Base-by-base conservation (phyloP, 768 basidiomycete species). In the Mycena indigotica region DNA sequence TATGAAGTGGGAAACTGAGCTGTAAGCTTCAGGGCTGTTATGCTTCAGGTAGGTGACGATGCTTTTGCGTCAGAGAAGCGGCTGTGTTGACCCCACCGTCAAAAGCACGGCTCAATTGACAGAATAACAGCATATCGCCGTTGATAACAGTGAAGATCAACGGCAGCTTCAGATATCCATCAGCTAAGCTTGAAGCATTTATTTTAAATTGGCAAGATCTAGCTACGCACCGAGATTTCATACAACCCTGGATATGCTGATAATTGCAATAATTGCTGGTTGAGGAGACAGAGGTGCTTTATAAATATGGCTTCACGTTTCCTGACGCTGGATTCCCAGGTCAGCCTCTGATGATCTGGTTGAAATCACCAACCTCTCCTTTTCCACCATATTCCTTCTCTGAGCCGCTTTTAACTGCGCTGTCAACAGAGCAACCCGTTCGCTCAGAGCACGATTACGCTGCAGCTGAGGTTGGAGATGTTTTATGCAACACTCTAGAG, bases 111-210 rank as follows among this genome's bases (percentile, higher is more conserved):
- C 66, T 68, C 38, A 92, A 72, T 57, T 87, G 77, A 19, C 82
- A 73, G 74, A 92, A 91, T 63, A 89, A 73, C 60, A 84, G 83
- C 48, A 83, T 81, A 68, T 90, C 84, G 35, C 87, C 89, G 64
- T 91, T 87, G 65, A 92, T 79, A 61, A 88, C 81, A 66, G 88
- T 89, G 62, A 89, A 79, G 57, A 91, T 85, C 64, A 91, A 80
- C 40, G 87, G 82, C 62, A 81, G 79, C 71, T 85, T 83, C 88
- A 70, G n/a, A 55, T 6, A 44, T n/a, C n/a, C 8, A 21, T 44
- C n/a, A 44, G 21, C 41, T n/a, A 13, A 13, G 41, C n/a, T n/a
- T n/a, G n/a, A n/a, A n/a, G n/a, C n/a, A n/a, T n/a, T n/a, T n/a
- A n/a, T n/a, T n/a, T n/a, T n/a, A 44, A 13, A 44, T 12, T 21